Conservation (phyloP, 179 eudicot species). For the Carnegiea gigantea region DNA sequence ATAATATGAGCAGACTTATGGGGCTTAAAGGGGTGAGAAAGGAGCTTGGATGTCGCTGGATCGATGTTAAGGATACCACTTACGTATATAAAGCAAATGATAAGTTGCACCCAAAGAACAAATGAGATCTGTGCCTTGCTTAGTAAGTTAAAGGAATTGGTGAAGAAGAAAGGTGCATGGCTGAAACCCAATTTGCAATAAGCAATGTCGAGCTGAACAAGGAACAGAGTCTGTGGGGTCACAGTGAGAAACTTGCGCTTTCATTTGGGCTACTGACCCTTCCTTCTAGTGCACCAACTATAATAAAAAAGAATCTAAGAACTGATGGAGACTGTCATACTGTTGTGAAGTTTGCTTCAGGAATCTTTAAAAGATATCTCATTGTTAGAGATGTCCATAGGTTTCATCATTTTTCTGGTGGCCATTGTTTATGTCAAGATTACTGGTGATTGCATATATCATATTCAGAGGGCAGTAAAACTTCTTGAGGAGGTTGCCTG, state of each 20-base stretch:
- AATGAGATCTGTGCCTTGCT: conserved; percentile 33
- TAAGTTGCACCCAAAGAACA: conserved; percentile 36
- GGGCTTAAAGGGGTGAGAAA: conserved; percentile 36
- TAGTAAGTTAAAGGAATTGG: conserved; percentile 26
- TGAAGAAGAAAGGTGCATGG: conserved; percentile 33
- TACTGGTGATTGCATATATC: conserved; percentile 30
- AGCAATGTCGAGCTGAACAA: conserved; percentile 22
- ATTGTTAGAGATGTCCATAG: conserved; percentile 45
- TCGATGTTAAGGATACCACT: conserved; percentile 39
- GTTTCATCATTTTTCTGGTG: conserved; percentile 40
- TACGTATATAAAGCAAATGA: conserved; percentile 38
- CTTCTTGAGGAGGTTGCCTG: conserved; percentile 6
- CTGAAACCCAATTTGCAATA: conserved; percentile 29
- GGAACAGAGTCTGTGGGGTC: conserved; percentile 39
- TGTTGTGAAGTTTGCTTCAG: conserved; percentile 43
- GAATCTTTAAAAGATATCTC: conserved; percentile 40
- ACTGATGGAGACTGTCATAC: conserved; percentile 44
- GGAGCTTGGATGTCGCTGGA: conserved; percentile 52
- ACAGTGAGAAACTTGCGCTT: conserved; percentile 46
- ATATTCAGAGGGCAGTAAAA: conserved; percentile 13
- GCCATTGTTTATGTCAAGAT: conserved; percentile 36
- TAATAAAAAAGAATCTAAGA: conserved; percentile 44
- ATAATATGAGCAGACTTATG: conserved; percentile 46
- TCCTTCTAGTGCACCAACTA: conserved; percentile 31
- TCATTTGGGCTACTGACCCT: conserved; percentile 38